Evolutionary conservation across 805 yeast genomes (phyloP), one percentile per base, ranked within the genome.

Genomic region (Metschnikowia continentalis): DNA sequence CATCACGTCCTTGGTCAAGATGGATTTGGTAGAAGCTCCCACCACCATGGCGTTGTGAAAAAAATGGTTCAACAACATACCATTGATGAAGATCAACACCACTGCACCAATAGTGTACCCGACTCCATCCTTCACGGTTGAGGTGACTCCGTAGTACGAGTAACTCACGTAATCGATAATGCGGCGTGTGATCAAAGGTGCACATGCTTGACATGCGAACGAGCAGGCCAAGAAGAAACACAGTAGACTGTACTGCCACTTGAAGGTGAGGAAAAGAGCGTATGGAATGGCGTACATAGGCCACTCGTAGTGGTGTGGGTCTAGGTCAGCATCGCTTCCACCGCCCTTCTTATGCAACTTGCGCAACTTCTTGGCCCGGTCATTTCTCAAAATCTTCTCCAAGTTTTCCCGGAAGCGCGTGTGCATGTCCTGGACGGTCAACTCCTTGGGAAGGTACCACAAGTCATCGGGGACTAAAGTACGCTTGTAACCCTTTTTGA

Each of bases 51-150:
- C 66, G 47, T 67, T 65, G 54, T 74, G 74, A 60, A 72, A 72
- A 50, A 63, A 71, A 54, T 75, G 79, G 58, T 74, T 74, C 37
- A 72, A 54, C 36, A 70, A 62, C 42, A 73, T 57, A 11, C 77
- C 77, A 54, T 71, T 72, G 40, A 69, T 42, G 49, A 62, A 55
- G 57, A 86, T 79, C 65, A 90, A 71, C 1, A 72, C 56, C 39
- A 83, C 77, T 10, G 87, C 75, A 17, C 91, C 96, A 44, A 90
- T 69, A 7, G 91, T 85, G 58, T 80, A 86, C 7, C 94, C 96
- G 17, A 87, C 74, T 52, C 96, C 96, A 39, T 68, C 71, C 33
- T 82, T 84, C 50, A 72, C 68, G 8, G 71, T 64, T 23, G 67
- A 57, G 10, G 69, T 67, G 13, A 75, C 66, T 6, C 80, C 79